Evolutionary conservation across 345 rosid species (phyloP), one percentile per base, ranked within the genome.

Genomic region (Citrus trifoliata): DNA sequence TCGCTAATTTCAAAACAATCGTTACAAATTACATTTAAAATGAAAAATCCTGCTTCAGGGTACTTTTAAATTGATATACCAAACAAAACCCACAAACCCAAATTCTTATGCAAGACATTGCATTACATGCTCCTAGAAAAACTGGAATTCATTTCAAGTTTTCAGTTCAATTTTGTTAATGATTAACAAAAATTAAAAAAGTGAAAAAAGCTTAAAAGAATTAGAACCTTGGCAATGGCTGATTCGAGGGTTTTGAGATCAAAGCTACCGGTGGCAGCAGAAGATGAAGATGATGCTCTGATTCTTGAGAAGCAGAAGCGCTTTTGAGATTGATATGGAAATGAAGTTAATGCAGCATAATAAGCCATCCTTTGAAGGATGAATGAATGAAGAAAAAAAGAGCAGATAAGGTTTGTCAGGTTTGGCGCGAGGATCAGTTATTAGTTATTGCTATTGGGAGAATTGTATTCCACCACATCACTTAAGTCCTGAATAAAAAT

Each of bases 241-340:
- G 99, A 88, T 81, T 90, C 84, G 33, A 95, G 98, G 24, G 85
- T 35, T 22, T 84, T 87, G 73, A 93, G 88, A 80, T 90, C 91
- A 72, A 88, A 79, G 10, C 82, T 85, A 10, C 90, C 58, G 0
- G 89, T 82, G 55, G 90, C 80, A 28, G 86, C n/a, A 24, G 89
- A 38, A 48, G 90, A 80, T 30, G 90, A 12, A 46, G 18, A 86
- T 73, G 93, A 81, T 3, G 95, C 85, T 30, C 85, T 72, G 22
- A 83, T 63, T 63, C 70, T 72, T 14, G 79, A 61, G 58, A 76
- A 59, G 60, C 30, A n/a, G 67, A 73, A 77, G 67, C 73, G 25
- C 30, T 67, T 73, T 6, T 62, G 25, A n/a, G 27, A 46, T 72
- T 73, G 28, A 67, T 18, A 67, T 7, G 62, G 78, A 75, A 75